Evolutionary conservation across 2,329 filamentous ascomycete species (phyloP), one percentile per base, ranked within the genome.

Genomic region (Penicillium occitanis): DNA sequence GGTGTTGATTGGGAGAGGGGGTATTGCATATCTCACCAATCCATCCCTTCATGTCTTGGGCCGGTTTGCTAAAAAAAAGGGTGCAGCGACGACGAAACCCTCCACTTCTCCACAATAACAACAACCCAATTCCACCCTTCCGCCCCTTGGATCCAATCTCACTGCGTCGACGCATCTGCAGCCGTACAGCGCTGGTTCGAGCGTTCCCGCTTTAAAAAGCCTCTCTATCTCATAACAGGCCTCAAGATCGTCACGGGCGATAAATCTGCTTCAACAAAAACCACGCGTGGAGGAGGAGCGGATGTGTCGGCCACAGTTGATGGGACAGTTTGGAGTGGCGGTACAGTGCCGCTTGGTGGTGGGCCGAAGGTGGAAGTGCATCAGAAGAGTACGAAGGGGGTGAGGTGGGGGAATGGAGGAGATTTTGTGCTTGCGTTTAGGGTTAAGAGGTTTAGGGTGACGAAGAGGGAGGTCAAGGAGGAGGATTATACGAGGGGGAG

Each of bases 401-500:
- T 58, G 30, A 35, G 19, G 17, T 58, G 53, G 53, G 33, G 10
- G 17, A 22, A 37, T 58, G 53, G 53, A 58, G 53, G 53, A 17
- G 53, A 58, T 58, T 37, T 58, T 40, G 53, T 58, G 53, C 53
- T 58, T 40, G 53, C 53, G 33, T 58, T 58, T 17, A 58, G 53
- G 10, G 53, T 58, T 7, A 58, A 58, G 53, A 37, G 28, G 22
- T 40, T 58, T 7, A 40, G 6, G n/a, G 53, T 58, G 14, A 6
- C n/a, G 53, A 58, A 37, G 33, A 40, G 28, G 33, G 33, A 10
- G 5, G n/a, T 58, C 5, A 22, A 22, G 33, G 17, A 58, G n/a
- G n/a, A 1, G n/a, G 53, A 58, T 58, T 40, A 6, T 13, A 40
- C 13, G 0, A 58, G 4, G 17, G 53, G 33, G 4, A 25, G 17